A percentile compares a stretch with the other conserved stretches of the same genome.
These are phyloP conservation scores for Triangularia verruculosa DNA, from an alignment of 2,329 filamentous ascomycete species.

Conservation along the genomic window DNA sequence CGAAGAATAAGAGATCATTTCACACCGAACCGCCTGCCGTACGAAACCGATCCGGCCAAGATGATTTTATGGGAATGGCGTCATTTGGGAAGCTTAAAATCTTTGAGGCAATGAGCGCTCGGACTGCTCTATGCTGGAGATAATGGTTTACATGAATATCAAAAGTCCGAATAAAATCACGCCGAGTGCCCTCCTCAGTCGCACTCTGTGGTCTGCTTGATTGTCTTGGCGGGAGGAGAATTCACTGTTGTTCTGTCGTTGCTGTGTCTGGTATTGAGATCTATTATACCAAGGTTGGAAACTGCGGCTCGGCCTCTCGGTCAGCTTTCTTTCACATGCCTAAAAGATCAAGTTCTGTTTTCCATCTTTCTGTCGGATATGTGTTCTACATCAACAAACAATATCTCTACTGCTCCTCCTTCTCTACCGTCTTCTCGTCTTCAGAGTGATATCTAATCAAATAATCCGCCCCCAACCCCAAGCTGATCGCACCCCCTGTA, in stretches of 20 bases:
- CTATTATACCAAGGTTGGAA: no score
- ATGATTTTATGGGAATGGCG: constrained; percentile 9
- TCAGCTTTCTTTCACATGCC: not conserved
- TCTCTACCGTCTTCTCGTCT: constrained; percentile 29
- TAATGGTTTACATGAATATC: constrained; percentile 13
- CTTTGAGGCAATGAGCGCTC: not conserved
- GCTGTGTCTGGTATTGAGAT: no score
- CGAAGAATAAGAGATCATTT: constrained; percentile 30
- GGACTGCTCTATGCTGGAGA: not conserved
- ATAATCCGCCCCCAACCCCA: constrained; percentile 60
- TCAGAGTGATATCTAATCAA: constrained; percentile 43
- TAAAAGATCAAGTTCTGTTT: not conserved
- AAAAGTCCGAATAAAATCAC: constrained; percentile 9
- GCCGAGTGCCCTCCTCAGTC: constrained; percentile 3
- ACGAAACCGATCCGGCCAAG: constrained; percentile 12
- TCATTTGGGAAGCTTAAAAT: constrained; percentile 1
- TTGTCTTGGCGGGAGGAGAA: no score
- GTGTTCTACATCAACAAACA: not conserved
- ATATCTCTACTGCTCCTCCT: not conserved
- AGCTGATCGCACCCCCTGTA: constrained; percentile 60
- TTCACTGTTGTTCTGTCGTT: no score
- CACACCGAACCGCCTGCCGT: not conserved
- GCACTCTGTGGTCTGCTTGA: not conserved
- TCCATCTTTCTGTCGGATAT: not conserved
- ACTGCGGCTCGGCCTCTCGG: no score